These are phyloP conservation scores for Aspergillus carlsbadensis DNA, from an alignment of 495 filamentous ascomycete genomes.

Conservation along the genomic window DNA sequence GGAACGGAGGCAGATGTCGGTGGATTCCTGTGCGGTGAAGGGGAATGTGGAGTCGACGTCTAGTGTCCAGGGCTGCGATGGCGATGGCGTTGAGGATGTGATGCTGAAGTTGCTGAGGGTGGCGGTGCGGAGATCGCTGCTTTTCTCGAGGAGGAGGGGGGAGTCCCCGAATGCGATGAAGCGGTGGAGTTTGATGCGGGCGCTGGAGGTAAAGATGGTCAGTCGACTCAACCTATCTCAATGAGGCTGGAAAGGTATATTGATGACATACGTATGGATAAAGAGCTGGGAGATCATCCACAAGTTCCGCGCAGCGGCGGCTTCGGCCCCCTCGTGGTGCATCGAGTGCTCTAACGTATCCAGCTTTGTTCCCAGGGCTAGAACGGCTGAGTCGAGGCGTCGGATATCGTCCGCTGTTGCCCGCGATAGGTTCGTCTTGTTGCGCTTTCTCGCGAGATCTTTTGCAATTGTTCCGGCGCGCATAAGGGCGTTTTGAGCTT, in stretches of 20 bases:
- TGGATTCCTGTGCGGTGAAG: conserved; percentile 8
- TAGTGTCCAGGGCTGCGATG: background rate
- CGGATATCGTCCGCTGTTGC: background rate
- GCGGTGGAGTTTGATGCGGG: conserved; percentile 6
- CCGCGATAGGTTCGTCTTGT: background rate
- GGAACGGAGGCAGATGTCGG: conserved; percentile 4
- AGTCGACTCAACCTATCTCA: too few relatives aligned
- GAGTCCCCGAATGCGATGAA: background rate
- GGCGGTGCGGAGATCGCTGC: background rate
- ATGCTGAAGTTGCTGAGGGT: background rate
- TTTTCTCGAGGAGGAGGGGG: background rate
- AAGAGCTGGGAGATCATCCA: conserved; percentile 2
- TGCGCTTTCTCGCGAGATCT: background rate
- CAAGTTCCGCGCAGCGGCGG: background rate
- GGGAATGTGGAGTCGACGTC: conserved; percentile 5
- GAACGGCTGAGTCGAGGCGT: background rate
- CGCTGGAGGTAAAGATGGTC: background rate
- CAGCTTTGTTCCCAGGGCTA: background rate
- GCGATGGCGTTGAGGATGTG: background rate
- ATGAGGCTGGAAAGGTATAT: background rate
- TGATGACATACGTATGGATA: conserved; percentile 1
- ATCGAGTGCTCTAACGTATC: background rate
- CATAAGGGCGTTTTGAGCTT: conserved; percentile 12
- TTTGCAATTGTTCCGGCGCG: background rate
- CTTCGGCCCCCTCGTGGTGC: conserved; percentile 5